Evolutionary conservation across 2,329 filamentous ascomycete species (phyloP), one percentile per base, ranked within the genome.

Genomic region (Dryadomyces quercivorus): DNA sequence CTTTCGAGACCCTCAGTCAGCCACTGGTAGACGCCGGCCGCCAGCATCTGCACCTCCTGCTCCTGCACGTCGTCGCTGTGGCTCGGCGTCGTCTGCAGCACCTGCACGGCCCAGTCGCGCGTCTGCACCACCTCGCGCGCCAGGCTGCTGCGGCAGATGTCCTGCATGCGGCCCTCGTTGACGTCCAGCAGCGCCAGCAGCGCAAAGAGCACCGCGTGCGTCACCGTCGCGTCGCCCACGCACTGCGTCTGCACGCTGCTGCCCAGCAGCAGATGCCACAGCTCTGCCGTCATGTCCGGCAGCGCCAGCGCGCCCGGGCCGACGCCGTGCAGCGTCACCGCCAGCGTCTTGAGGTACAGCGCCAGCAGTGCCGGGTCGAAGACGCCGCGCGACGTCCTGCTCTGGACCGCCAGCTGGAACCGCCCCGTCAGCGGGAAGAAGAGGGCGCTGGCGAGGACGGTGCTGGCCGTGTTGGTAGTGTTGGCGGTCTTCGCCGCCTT

Each of bases 381-480:
- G 58, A 90, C 77, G 51, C 82, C 81, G 50, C 71, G 67, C 8
- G 68, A 70, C 38, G 73, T n/a, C 26, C 56, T 49, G n/a, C 55
- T 22, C 48, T 70, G 71, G 47, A 80, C 66, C 0, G 77, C 83
- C 2, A 86, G 75, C 64, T 85, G 86, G 69, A 93, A 94, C 45
- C 88, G 84, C 0, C 85, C 86, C 0, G 86, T 85, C 10, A 98
- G 75, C 0, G 93, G 92, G 59, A 86, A 86, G 78, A 97, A 96
- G 73, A 96, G 93, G 16, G 78, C 79, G 0, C 82, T 75, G 0
- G 83, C 78, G 26, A 97, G 80, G 26, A 95, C 72, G 51, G 84
- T 81, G 43, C 91, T 85, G 0, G 95, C 82, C 9, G 84, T 84
- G 64, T 95, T 95, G 12, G 85, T 78, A 15, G 85, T 16, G 2